These are phyloP conservation scores for Anthostomella pinea DNA, from an alignment of 2,329 filamentous ascomycete genomes.

Conservation along the genomic window DNA sequence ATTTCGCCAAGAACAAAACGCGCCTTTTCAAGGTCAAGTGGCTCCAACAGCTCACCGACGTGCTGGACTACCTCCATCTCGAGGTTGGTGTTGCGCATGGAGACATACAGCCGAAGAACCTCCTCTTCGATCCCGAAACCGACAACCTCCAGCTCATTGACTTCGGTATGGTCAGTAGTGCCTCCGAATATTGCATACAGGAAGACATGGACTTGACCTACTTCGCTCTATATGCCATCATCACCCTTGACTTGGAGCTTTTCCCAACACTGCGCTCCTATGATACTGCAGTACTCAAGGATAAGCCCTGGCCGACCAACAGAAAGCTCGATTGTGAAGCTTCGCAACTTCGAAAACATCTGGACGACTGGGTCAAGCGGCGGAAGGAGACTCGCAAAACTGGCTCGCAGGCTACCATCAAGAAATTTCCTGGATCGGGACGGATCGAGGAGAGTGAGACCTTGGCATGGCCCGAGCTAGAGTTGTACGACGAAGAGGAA, in stretches of 20 bases:
- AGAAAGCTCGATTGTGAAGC: slow-evolving; percentile 2
- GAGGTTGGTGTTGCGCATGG: slow-evolving; percentile 11
- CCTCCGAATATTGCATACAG: neutral
- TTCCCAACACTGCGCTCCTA: neutral
- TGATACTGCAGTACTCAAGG: slow-evolving; percentile 3
- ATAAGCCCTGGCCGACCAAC: slow-evolving; percentile 3
- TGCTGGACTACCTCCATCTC: slow-evolving; percentile 13
- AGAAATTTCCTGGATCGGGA: neutral
- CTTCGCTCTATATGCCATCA: slow-evolving; percentile 9
- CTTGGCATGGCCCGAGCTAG: neutral
- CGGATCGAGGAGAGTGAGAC: no score
- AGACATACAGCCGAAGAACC: slow-evolving; percentile 11
- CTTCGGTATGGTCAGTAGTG: neutral
- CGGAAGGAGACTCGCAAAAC: neutral
- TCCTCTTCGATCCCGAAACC: slow-evolving; percentile 6
- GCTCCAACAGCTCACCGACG: slow-evolving; percentile 9
- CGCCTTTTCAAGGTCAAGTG: slow-evolving; percentile 15
- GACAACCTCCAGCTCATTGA: slow-evolving; percentile 10
- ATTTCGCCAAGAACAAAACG: slow-evolving; percentile 15
- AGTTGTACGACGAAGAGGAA: neutral
- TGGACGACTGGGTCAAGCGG: slow-evolving; percentile 6
- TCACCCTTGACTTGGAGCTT: slow-evolving; percentile 7
- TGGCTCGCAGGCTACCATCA: neutral
- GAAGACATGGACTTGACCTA: slow-evolving; percentile 5
- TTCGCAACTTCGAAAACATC: slow-evolving; percentile 3